phyloP scores from a whole-genome alignment of 345 rosid species.

The Pelargonium nanum region DNA sequence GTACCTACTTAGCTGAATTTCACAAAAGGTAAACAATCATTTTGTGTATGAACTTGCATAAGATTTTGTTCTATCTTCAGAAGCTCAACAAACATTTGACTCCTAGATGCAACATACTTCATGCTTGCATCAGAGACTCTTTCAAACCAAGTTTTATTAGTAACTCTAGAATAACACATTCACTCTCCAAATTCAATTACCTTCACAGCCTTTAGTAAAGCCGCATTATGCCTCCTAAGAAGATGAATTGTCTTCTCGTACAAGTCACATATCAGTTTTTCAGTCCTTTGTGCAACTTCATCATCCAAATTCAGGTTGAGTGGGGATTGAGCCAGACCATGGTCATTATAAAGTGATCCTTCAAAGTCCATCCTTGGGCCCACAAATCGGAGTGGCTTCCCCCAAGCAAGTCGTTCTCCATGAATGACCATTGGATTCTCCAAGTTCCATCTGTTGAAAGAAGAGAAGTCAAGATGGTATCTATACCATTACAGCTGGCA shows the following conservation, averaged over 20 bases:
- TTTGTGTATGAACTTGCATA: too few species aligned
- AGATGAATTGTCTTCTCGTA: conserved; percentile 55
- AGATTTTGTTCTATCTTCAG: too few species aligned
- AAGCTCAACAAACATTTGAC: background rate
- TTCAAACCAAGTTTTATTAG: background rate
- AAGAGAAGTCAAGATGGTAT: too few species aligned
- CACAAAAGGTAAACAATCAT: too few species aligned
- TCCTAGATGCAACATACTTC: too few species aligned
- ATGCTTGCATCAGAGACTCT: background rate
- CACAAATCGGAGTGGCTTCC: conserved; percentile 56
- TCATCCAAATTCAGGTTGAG: conserved; percentile 81
- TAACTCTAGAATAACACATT: background rate
- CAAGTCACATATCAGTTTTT: conserved; percentile 48
- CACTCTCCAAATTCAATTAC: conserved; percentile 17
- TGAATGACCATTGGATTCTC: conserved; percentile 89
- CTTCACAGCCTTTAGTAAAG: conserved; percentile 78
- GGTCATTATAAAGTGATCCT: conserved; percentile 78
- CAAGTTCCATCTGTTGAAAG: conserved; percentile 71
- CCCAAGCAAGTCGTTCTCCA: conserved; percentile 91
- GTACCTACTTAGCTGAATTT: too few species aligned
- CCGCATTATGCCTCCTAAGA: conserved; percentile 63
- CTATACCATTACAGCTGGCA: conserved; percentile 6
- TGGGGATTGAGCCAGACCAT: conserved; percentile 63
- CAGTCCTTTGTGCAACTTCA: conserved; percentile 62
- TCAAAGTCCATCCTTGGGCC: conserved; percentile 92